phyloP scores from a whole-genome alignment of 495 filamentous ascomycete genomes.

The Clohesyomyces aquaticus region DNA sequence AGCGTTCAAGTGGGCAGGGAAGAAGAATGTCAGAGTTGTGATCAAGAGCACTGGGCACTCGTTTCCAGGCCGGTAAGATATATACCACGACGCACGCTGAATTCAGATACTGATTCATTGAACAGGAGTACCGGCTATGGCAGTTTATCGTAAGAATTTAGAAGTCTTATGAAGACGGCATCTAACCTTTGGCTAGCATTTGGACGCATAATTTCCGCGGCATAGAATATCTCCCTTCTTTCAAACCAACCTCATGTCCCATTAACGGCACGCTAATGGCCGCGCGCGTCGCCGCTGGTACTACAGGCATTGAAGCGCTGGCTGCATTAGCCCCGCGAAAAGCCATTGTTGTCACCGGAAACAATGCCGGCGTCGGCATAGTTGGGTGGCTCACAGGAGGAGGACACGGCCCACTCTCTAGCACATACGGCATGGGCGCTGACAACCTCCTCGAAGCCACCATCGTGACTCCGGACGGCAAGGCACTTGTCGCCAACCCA shows the following conservation, averaged over 20 bases:
- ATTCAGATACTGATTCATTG: not conserved
- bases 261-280: conserved; percentile 23
- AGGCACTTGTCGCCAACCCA: conserved; percentile 20
- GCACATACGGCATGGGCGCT: conserved; percentile 33
- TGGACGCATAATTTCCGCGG: conserved; percentile 39
- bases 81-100: too few species aligned
- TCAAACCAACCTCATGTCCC: conserved; percentile 28
- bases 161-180: not conserved
- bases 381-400: conserved; percentile 34
- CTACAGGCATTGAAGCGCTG: conserved; percentile 27
- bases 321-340: conserved; percentile 22
- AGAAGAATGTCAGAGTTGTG: conserved; percentile 60
- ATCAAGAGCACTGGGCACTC: conserved; percentile 73
- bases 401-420: conserved; percentile 25
- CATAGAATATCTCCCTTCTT: conserved; percentile 19
- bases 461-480: conserved; percentile 36
- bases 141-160: conserved; percentile 24
- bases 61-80: conserved; percentile 25
- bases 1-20: conserved; percentile 65
- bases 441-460: conserved; percentile 36
- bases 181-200: conserved; percentile 19
- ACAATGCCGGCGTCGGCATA: conserved; percentile 27
- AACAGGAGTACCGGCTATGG: conserved; percentile 33
- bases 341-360: conserved; percentile 31
- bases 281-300: conserved; percentile 36